These are phyloP conservation scores for Clarireedia homoeocarpa DNA, from an alignment of 2,329 filamentous ascomycete species.

Conservation along the genomic window DNA sequence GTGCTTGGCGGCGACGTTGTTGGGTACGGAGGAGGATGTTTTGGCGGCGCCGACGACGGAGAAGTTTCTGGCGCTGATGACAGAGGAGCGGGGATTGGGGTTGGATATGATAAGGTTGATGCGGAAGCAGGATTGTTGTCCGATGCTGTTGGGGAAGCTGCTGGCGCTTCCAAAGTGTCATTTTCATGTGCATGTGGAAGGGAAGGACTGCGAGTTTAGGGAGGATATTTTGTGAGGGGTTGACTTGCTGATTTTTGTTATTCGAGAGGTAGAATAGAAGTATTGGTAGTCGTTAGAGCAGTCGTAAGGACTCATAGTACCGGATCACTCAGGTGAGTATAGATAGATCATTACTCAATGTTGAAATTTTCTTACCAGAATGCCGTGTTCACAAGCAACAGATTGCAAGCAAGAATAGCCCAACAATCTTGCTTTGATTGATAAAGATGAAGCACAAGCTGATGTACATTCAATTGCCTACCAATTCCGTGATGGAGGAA, in stretches of 20 bases:
- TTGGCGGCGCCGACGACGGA: not conserved
- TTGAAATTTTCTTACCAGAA: not conserved
- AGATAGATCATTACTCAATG: not conserved
- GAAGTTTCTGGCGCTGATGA: not conserved
- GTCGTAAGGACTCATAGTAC: not conserved
- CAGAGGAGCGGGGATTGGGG: not conserved
- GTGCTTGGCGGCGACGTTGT: not conserved
- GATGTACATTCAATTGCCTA: constrained; percentile 1
- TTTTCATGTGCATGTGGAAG: not conserved
- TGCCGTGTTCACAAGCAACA: not conserved
- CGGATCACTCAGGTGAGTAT: not conserved
- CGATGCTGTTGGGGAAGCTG: not conserved
- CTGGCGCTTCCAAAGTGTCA: not conserved
- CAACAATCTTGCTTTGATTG: not conserved
- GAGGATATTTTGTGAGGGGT: not conserved
- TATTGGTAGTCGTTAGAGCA: not conserved
- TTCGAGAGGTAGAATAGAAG: not conserved
- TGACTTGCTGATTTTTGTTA: not conserved
- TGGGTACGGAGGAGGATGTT: not conserved
- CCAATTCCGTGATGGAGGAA: not conserved
- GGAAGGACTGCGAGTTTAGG: not conserved
- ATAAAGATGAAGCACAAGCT: not conserved
- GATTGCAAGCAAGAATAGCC: not conserved
- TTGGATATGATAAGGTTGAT: not conserved
- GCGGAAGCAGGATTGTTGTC: not conserved